Percentiles rank a stretch among this genome's conserved stretches.
Conservation (phyloP, 2,329 filamentous ascomycete species). For the Hypoxylon sp. region DNA sequence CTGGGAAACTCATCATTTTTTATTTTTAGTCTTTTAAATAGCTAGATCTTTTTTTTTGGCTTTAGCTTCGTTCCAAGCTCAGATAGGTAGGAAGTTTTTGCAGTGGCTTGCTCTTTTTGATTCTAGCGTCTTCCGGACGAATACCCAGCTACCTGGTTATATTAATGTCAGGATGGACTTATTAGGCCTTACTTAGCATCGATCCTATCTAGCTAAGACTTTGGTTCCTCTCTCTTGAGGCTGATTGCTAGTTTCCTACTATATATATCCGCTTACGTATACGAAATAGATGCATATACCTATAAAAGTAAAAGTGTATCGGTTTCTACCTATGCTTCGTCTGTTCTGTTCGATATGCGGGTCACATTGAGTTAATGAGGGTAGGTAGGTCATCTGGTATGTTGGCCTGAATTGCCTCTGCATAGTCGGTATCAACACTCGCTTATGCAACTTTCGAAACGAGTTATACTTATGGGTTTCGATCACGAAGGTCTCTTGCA, state of each 20-base stretch:
- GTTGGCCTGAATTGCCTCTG: background rate
- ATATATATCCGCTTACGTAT: background rate
- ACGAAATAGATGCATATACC: background rate
- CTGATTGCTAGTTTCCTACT: background rate
- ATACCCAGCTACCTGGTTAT: background rate
- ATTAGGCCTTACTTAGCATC: background rate
- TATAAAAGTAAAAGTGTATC: background rate
- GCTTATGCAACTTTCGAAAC: background rate
- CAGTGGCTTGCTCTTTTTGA: constrained; percentile 28
- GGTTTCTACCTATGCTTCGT: background rate
- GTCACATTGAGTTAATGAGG: background rate
- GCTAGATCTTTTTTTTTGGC: constrained; percentile 13
- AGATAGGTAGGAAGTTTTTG: constrained; percentile 27
- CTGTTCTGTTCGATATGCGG: background rate
- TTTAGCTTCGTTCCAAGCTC: constrained; percentile 35
- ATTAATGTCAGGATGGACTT: constrained; percentile 3
- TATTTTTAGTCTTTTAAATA: constrained; percentile 9
- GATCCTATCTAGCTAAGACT: constrained; percentile 9
- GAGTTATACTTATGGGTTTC: background rate
- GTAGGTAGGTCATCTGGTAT: background rate
- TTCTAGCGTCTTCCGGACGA: constrained; percentile 27
- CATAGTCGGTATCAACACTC: background rate
- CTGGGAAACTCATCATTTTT: constrained; percentile 12
- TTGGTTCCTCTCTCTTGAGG: constrained; percentile 12
- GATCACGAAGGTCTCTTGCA: constrained; percentile 3